A percentile compares a stretch with the other conserved stretches of the same genome.
Evolutionary conservation across 2,329 filamentous ascomycete species (phyloP).

Genomic region (Aplosporella prunicola): DNA sequence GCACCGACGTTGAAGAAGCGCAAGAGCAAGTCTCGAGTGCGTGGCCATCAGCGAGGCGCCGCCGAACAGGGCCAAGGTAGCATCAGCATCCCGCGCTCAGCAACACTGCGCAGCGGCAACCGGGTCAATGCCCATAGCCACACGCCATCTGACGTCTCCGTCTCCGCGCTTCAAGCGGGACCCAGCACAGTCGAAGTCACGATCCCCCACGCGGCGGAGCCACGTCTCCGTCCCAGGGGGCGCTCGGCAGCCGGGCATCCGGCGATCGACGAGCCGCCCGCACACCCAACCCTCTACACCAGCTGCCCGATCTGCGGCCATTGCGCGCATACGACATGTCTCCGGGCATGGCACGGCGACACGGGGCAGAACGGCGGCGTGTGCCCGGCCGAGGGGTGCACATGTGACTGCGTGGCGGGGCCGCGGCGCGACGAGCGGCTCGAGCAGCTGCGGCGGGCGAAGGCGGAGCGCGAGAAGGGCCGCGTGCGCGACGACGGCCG

Average conservation of each 20-base stretch:
- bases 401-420: conserved; percentile 50
- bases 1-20: conserved; percentile 15
- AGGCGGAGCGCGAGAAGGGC: conserved; percentile 25
- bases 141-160: conserved; percentile 7
- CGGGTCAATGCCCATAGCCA: conserved; percentile 8
- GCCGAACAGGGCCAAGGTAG: conserved; percentile 4
- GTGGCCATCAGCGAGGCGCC: conserved; percentile 6
- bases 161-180: too few relatives aligned
- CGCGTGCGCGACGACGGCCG: conserved; percentile 33
- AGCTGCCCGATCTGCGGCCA: conserved; percentile 54
- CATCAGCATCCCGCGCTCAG: conserved; percentile 7
- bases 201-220: conserved; percentile 2
- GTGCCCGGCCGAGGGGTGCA: conserved; percentile 50
- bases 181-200: too few relatives aligned
- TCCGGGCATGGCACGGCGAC: conserved; percentile 46
- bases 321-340: conserved; percentile 49
- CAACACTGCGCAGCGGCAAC: conserved; percentile 3
- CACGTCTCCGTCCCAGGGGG: background rate
- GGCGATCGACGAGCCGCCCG: conserved; percentile 11
- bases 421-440: conserved; percentile 27
- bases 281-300: conserved; percentile 37
- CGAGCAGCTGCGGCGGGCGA: conserved; percentile 15
- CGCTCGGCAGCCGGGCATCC: background rate
- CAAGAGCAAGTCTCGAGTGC: conserved; percentile 2
- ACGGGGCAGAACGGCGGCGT: conserved; percentile 36